phyloP scores from a whole-genome alignment of 2,329 filamentous ascomycete genomes.

The Xylaria sp. region DNA sequence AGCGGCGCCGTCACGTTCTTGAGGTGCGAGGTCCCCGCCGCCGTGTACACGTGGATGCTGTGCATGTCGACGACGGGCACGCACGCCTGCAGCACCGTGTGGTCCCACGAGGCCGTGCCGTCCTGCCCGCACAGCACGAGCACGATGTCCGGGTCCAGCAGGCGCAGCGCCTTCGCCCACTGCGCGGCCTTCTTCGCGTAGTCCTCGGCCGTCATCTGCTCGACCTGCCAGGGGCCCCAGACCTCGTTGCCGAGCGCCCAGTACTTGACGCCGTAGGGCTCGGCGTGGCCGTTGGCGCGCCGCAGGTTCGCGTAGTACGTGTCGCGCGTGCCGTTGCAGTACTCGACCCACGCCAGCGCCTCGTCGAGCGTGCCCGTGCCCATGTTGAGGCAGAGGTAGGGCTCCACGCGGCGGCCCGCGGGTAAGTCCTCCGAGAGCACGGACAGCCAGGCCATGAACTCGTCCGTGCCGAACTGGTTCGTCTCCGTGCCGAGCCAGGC shows the following conservation, averaged over 20 bases:
- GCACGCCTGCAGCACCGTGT: slow-evolving; percentile 77
- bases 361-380: slow-evolving; percentile 73
- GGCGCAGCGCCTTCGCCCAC: slow-evolving; percentile 77
- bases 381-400: slow-evolving; percentile 84
- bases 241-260: slow-evolving; percentile 85
- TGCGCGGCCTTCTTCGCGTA: slow-evolving; percentile 76
- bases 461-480: slow-evolving; percentile 86
- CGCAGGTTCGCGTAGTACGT: slow-evolving; percentile 86
- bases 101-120: slow-evolving; percentile 77
- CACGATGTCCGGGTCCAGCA: slow-evolving; percentile 74
- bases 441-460: slow-evolving; percentile 86
- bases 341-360: slow-evolving; percentile 82
- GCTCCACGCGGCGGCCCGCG: slow-evolving; percentile 71
- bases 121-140: slow-evolving; percentile 81
- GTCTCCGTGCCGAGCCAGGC: slow-evolving; percentile 82
- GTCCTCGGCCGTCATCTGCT: slow-evolving; percentile 74
- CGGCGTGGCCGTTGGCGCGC: slow-evolving; percentile 76
- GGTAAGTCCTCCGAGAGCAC: slow-evolving; percentile 68
- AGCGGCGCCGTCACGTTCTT: slow-evolving; percentile 70
- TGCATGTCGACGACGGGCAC: slow-evolving; percentile 79
- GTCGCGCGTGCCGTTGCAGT: slow-evolving; percentile 82
- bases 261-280: slow-evolving; percentile 86
- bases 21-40: slow-evolving; percentile 59
- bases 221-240: slow-evolving; percentile 75
- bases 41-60: slow-evolving; percentile 83